phyloP scores from a whole-genome alignment of 2,329 filamentous ascomycete species.

The Fusarium compactum region DNA sequence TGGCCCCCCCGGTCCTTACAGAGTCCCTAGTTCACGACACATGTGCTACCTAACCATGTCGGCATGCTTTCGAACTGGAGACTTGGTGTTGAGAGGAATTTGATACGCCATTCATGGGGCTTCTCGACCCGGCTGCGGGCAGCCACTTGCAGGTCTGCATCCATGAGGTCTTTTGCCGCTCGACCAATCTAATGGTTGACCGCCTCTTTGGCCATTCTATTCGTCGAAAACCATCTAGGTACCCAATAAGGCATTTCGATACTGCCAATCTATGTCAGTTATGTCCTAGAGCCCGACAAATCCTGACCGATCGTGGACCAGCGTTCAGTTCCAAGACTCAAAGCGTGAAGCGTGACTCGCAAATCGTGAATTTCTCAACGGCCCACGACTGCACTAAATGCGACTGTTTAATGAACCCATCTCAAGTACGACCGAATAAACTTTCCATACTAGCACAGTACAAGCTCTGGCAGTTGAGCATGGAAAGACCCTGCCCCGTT shows the following conservation, averaged over 20 bases:
- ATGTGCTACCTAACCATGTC: constrained; percentile 35
- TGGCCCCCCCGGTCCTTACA: constrained; percentile 15
- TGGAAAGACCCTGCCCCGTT: constrained; percentile 38
- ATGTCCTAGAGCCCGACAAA: constrained; percentile 27
- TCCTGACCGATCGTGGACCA: constrained; percentile 30
- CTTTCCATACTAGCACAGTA: constrained; percentile 42
- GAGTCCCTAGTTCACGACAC: constrained; percentile 21
- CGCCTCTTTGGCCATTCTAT: constrained; percentile 43
- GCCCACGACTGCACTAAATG: constrained; percentile 40
- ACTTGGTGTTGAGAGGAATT: constrained; percentile 24
- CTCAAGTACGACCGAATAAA: constrained; percentile 42
- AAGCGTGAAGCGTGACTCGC: constrained; percentile 42
- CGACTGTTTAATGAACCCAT: constrained; percentile 47
- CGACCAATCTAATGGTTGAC: constrained; percentile 45
- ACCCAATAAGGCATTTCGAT: constrained; percentile 26
- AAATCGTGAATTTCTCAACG: constrained; percentile 35
- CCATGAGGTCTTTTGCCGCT: constrained; percentile 33
- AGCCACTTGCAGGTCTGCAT: constrained; percentile 40
- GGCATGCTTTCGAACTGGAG: constrained; percentile 34
- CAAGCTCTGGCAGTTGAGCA: constrained; percentile 27
- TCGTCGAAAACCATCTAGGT: constrained; percentile 30
- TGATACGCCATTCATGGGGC: constrained; percentile 32
- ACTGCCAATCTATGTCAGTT: constrained; percentile 26
- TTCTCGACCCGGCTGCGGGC: constrained; percentile 39
- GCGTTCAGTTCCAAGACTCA: constrained; percentile 16